Base-by-base conservation (phyloP, 208 protist genomes). In the Trypanosoma vivax region DNA sequence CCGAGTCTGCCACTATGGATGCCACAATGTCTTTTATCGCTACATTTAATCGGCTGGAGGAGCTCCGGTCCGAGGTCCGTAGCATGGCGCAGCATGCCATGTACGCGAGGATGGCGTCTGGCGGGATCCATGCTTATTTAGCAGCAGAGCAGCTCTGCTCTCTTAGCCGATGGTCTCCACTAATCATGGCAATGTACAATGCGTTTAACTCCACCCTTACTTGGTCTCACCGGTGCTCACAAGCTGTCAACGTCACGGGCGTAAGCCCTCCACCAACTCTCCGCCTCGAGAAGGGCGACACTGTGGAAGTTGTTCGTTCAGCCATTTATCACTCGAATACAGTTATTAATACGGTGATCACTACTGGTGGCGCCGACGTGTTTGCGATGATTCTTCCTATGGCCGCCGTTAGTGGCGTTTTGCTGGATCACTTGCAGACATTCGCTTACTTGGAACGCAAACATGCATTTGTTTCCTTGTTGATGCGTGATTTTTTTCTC, bases 321-420 rank as follows among this genome's bases (percentile, higher is more conserved):
- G 54, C 65, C 6, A 14, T 62, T 11, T 68, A 67, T 27, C 7
- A 30, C 21, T 60, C 50, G 3, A 49, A 70, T 37, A 55, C 41
- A 43, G 23, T 70, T 35, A 63, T 76, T 37, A 35, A 51, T 21
- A 49, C 35, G 28, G 47, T 43, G n/a, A 42, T 0, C 13, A 40
- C 25, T 27, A 29, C 11, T 21, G 14, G 21, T 40, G 18, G 5
- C 14, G 18, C 41, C 37, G 51, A 55, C 50, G 23, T 48, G 2
- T 29, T 67, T 47, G 35, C 19, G 2, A 60, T 78, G 11, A 39
- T 73, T 38, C 24, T 81, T 27, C 50, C 62, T 34, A 88, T 79
- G 47, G 41, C 75, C 1, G 54, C 60, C 10, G 16, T 83, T 5
- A 74, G 77, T 23, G 70, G 60, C 40, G 35, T 56, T 6, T 30